These are phyloP conservation scores for Ogataea wickerhamii DNA, from an alignment of 805 yeast species.

Conservation along the genomic window DNA sequence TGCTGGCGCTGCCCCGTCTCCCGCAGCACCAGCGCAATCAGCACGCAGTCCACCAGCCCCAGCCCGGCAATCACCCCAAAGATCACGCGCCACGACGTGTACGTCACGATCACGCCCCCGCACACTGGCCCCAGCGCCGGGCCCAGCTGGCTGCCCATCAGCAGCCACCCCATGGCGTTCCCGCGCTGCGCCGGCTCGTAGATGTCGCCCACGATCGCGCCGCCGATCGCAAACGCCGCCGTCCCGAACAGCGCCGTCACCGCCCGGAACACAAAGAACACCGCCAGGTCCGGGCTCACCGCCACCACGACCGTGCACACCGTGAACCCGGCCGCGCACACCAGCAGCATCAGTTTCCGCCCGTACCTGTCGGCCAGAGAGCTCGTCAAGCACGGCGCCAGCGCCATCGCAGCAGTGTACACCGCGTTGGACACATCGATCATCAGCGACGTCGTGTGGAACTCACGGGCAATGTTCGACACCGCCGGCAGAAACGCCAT, in stretches of 20 bases:
- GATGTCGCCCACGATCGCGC: conserved; percentile 48
- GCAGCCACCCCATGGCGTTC: conserved; percentile 44
- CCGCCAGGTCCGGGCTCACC: conserved; percentile 46
- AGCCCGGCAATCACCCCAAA: conserved; percentile 48
- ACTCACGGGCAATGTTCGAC: conserved; percentile 42
- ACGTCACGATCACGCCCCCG: conserved; percentile 52
- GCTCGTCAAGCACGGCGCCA: conserved; percentile 47
- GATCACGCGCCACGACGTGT: conserved; percentile 50
- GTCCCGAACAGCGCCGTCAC: conserved; percentile 53
- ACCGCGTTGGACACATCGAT: conserved; percentile 50
- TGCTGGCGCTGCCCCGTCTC: conserved; percentile 43
- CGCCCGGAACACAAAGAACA: conserved; percentile 51
- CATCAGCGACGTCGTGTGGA: conserved; percentile 43
- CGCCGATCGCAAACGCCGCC: conserved; percentile 52
- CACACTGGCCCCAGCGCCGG: conserved; percentile 51
- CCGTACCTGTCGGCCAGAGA: conserved; percentile 57
- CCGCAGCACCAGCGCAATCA: conserved; percentile 39
- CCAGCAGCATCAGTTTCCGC: conserved; percentile 40
- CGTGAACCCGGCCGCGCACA: conserved; percentile 35
- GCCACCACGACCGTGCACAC: conserved; percentile 31
- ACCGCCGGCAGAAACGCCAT: conserved; percentile 51
- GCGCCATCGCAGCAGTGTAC: conserved; percentile 48
- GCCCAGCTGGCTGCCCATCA: conserved; percentile 51
- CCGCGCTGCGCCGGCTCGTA: conserved; percentile 50
- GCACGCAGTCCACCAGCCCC: conserved; percentile 34